phyloP scores from a whole-genome alignment of 176 grass and related monocot species.

The Carex cristatella region DNA sequence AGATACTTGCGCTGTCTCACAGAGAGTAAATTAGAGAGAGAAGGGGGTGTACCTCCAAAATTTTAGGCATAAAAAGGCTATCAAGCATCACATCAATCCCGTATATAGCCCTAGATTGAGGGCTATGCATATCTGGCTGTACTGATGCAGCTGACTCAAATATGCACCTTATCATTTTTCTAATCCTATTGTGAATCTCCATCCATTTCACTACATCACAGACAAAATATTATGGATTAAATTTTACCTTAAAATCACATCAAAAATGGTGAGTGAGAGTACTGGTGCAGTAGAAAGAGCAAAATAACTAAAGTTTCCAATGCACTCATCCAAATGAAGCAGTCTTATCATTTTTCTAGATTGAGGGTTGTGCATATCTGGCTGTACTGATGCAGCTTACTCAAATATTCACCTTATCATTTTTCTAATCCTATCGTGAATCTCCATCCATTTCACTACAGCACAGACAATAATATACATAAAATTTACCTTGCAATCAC shows the following conservation, averaged over 20 bases:
- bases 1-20: neutral
- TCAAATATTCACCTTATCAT: constrained; percentile 67
- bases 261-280: neutral
- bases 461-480: neutral
- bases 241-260: neutral
- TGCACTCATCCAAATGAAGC: neutral
- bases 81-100: constrained; percentile 96
- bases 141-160: constrained; percentile 81
- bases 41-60: constrained; percentile 59
- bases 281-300: neutral
- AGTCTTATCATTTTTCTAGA: constrained; percentile 17
- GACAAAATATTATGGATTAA: neutral
- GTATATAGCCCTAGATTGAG: constrained; percentile 75
- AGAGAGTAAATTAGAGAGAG: neutral
- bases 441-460: constrained; percentile 81
- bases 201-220: constrained; percentile 67
- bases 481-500: neutral
- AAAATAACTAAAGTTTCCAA: neutral
- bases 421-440: constrained; percentile 49
- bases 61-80: constrained; percentile 60
- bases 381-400: constrained; percentile 74
- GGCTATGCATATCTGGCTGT: constrained; percentile 88
- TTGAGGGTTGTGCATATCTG: constrained; percentile 72
- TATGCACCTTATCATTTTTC: constrained; percentile 46
- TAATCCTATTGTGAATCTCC: constrained; percentile 58